Percentiles rank a stretch among this genome's conserved stretches.
Conservation (phyloP, 2,329 filamentous ascomycete species). For the Tolypocladium nubicola region DNA sequence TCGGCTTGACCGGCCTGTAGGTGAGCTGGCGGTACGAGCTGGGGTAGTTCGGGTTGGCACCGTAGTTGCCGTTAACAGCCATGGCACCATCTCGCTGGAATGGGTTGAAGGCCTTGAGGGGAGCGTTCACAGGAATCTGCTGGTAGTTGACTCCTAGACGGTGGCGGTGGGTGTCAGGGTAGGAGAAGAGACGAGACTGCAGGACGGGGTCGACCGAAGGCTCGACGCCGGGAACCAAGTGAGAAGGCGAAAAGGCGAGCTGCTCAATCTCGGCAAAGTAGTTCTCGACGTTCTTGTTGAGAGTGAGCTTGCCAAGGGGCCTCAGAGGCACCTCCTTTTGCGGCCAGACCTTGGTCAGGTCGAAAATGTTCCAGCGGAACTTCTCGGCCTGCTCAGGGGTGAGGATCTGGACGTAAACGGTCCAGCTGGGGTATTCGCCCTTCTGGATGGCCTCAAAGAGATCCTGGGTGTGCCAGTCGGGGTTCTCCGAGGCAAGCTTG, state of each 20-base stretch:
- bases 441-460: conserved; percentile 52
- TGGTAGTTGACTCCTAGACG: conserved; percentile 54
- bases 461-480: conserved; percentile 53
- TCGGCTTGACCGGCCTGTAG: conserved; percentile 30
- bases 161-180: conserved; percentile 53
- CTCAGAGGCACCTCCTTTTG: conserved; percentile 50
- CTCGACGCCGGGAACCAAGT: conserved; percentile 52
- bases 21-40: conserved; percentile 35
- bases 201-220: conserved; percentile 53
- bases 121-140: conserved; percentile 51
- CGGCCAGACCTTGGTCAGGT: conserved; percentile 61
- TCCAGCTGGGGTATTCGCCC: conserved; percentile 54
- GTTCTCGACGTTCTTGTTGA: conserved; percentile 55
- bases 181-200: conserved; percentile 49
- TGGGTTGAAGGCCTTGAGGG: conserved; percentile 48
- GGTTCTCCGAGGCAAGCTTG: conserved; percentile 43
- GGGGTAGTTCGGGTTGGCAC: conserved; percentile 47
- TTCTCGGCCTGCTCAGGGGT: conserved; percentile 50
- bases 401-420: conserved; percentile 52
- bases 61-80: conserved; percentile 57
- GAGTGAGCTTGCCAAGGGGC: conserved; percentile 49
- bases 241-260: conserved; percentile 53
- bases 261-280: conserved; percentile 64
- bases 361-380: conserved; percentile 54
- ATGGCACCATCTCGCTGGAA: conserved; percentile 66